Evolutionary conservation across 1,284 basidiomycete species (phyloP), one percentile per base, ranked within the genome.

Genomic region (Afroboletus lepidellus): DNA sequence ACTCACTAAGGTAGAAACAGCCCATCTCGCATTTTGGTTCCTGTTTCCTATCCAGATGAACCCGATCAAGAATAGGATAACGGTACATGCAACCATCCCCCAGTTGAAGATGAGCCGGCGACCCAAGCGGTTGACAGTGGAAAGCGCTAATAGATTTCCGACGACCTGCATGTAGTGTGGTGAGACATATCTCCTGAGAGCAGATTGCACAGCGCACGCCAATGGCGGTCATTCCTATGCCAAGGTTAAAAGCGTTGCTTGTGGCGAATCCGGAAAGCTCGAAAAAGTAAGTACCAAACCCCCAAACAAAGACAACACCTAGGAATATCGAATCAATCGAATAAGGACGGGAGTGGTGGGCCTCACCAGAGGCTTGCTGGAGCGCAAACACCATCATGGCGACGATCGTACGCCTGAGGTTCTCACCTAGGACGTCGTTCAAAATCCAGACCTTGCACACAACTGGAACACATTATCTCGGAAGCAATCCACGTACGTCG

Each of bases 351-450:
- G 4, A 0, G n/a, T 11, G 9, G 0, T 21, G n/a, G 37, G 8
- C 8, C 50, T 46, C 20, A 65, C 66, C 67, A 46, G 64, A 48
- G 4, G 41, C 41, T 41, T 69, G 65, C 45, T 69, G 64, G 12
- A 68, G 60, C n/a, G 63, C 62, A 21, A 66, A 69, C 1, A 68
- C 64, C 64, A 68, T 69, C 64, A 63, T 69, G 3, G 64, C 66
- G 16, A 69, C 50, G 0, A 61, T 1, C 5, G 65, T 69, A 6
- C 66, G 64, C 30, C 48, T 65, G 8, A 63, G 15, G 27, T 66
- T 67, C 42, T 54, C 54, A 18, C 65, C 65, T 69, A 18, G 1
- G 16, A 24, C 12, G 13, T 46, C 12, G 6, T 7, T 62, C 23
- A 36, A 21, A 8, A 12, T n/a, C 13, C 5, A 20, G 32, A 16